Evolutionary conservation across 345 rosid genomes (phyloP).

Genomic region (Eucalyptus albens): DNA sequence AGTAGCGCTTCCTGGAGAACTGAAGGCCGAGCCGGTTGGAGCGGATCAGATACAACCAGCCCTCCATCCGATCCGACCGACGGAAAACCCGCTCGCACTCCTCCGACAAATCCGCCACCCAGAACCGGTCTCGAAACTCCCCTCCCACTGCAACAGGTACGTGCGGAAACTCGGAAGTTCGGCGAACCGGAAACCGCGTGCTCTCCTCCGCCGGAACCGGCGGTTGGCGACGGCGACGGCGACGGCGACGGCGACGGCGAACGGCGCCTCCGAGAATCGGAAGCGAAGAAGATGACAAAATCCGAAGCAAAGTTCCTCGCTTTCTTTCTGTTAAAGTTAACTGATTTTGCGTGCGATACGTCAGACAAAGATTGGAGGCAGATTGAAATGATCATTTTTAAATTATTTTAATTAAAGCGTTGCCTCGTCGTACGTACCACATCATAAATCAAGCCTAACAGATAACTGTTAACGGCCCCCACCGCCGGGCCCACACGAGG

Average conservation of each 20-base stretch:
- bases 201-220: not conserved
- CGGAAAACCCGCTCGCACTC: not conserved
- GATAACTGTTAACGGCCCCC: not conserved
- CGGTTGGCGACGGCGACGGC: not conserved
- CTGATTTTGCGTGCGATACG: not conserved
- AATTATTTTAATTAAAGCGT: not conserved
- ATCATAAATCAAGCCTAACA: not conserved
- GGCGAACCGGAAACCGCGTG: not conserved
- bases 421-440: not conserved
- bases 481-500: not conserved
- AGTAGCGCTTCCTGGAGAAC: constrained; percentile 77
- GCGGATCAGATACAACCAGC: constrained; percentile 74
- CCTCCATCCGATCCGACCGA: constrained; percentile 42
- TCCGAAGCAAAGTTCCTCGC: not conserved
- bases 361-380: not conserved
- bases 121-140: not conserved
- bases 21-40: constrained; percentile 77
- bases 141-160: not conserved
- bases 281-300: not conserved
- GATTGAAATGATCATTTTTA: not conserved
- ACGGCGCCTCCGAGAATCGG: not conserved
- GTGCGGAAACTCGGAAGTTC: not conserved
- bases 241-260: not conserved
- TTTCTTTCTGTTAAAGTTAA: not conserved
- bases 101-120: not conserved